Evolutionary conservation across 306 rosid species (phyloP), one percentile per base, ranked within the genome.

Genomic region (Acacia acuminata): DNA sequence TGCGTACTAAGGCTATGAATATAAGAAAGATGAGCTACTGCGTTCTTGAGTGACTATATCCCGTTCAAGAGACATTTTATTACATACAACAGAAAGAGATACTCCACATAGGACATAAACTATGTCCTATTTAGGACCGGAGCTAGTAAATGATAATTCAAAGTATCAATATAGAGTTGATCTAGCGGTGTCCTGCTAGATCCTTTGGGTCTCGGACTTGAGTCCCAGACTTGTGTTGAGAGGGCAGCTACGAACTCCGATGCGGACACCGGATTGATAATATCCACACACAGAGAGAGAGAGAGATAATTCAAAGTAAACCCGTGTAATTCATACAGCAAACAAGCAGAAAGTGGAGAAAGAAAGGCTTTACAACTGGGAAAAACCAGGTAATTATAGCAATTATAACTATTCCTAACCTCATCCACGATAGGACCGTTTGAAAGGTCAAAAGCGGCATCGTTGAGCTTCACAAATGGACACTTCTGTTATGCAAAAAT

Each of bases 401-500:
- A 40, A 40, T 42, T 40, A 5, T 40, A 69, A 20, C 61, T 45
- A 84, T 16, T 50, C 83, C 94, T 17, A 81, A 93, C 99, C 98
- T 95, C 93, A 60, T 89, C 93, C 51, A 92, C 6, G 10, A 95
- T 69, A 30, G 92, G 90, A 61, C 98, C 99, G 32, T 87, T 93
- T 56, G 98, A 93, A 86, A 95, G 98, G 87, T 93, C 97, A 81
- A 95, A 93, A 4, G 99, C 98, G 3, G 99, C 99, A 40, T 93
- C 99, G 30, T 92, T 95, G 34, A 95, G 91, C 99, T 95, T 83
- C 81, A 87, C 75, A 55, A 83, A 61, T 81, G 48, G 38, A 55
- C 22, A 78, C 55, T 47, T 74, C 22, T 79, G 73, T 55, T 55
- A 16, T 64, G 11, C 27, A 48, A 16, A 16, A 53, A 73, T 22